Evolutionary conservation across 202 grass and related monocot species (phyloP).

Genomic region (Carex arenaria): DNA sequence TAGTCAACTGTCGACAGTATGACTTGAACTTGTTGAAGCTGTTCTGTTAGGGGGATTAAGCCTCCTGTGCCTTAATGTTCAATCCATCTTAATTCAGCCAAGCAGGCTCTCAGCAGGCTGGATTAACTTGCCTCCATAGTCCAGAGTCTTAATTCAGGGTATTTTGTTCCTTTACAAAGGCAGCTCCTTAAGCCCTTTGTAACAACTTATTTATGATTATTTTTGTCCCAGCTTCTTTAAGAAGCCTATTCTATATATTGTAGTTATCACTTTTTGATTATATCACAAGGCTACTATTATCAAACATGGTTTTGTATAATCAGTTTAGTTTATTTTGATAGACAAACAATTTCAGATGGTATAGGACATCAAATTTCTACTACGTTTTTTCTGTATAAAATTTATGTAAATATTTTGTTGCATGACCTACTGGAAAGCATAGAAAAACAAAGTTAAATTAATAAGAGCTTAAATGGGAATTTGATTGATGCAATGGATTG

Average conservation of each 20-base stretch:
- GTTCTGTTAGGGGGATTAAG: background rate
- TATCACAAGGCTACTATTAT: background rate
- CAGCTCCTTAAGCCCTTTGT: background rate
- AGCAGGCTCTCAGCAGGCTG: background rate
- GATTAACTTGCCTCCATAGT: background rate
- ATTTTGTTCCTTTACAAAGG: background rate
- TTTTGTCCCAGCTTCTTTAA: background rate
- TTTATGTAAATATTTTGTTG: background rate
- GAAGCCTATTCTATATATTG: background rate
- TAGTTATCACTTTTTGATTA: background rate
- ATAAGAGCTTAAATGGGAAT: background rate
- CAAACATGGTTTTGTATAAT: background rate
- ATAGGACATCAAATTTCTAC: background rate
- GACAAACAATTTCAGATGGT: constrained; percentile 1
- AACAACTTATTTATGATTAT: background rate
- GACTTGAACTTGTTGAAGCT: background rate
- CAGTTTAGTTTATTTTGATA: background rate
- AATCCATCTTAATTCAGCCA: background rate
- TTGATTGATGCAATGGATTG: background rate
- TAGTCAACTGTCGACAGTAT: background rate
- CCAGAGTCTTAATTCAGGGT: background rate
- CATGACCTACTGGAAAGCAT: background rate
- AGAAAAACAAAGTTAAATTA: background rate
- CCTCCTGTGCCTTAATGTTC: background rate
- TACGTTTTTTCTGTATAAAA: background rate